Evolutionary conservation across 2,329 filamentous ascomycete genomes (phyloP).

Genomic region (Phialophora tarda): DNA sequence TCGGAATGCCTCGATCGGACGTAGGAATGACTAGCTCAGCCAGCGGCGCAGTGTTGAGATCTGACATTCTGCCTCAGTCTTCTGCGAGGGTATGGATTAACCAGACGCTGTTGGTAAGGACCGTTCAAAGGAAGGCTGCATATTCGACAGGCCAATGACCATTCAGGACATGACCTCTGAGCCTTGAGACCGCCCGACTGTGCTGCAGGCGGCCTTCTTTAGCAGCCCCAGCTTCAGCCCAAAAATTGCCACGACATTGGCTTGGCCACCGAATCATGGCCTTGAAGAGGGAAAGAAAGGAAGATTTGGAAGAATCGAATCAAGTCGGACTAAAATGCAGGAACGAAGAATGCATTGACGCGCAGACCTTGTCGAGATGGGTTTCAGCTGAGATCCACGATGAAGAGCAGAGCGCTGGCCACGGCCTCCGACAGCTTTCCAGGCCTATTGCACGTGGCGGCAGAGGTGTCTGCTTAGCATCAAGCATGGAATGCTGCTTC

Average conservation of each 20-base stretch:
- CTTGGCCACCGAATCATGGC: slow-evolving; percentile 34
- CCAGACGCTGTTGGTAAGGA: slow-evolving; percentile 37
- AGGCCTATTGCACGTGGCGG: slow-evolving; percentile 17
- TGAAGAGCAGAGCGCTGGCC: slow-evolving; percentile 11
- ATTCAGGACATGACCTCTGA: slow-evolving; percentile 30
- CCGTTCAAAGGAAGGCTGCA: slow-evolving; percentile 33
- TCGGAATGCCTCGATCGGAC: slow-evolving; percentile 35
- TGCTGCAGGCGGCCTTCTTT: slow-evolving; percentile 40
- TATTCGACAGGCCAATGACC: slow-evolving; percentile 37
- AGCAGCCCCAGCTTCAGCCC: slow-evolving; percentile 34
- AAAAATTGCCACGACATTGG: slow-evolving; percentile 37
- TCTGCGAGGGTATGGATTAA: slow-evolving; percentile 34
- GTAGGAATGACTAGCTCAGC: slow-evolving; percentile 36
- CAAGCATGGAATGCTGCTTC: slow-evolving; percentile 12
- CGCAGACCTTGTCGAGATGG: slow-evolving; percentile 27
- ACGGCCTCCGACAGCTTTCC: slow-evolving; percentile 10
- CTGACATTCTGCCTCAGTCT: slow-evolving; percentile 35
- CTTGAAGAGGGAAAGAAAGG: slow-evolving; percentile 17
- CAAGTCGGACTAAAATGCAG: slow-evolving; percentile 27
- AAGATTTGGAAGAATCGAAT: slow-evolving; percentile 32
- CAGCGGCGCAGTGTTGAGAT: slow-evolving; percentile 30
- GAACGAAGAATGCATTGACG: slow-evolving; percentile 35
- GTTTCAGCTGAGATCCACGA: slow-evolving; percentile 33
- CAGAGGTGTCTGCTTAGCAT: slow-evolving; percentile 8
- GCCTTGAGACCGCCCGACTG: slow-evolving; percentile 37